Evolutionary conservation across 371 early-diverging fungal species (phyloP).

Genomic region (Apophysomyces sp.): DNA sequence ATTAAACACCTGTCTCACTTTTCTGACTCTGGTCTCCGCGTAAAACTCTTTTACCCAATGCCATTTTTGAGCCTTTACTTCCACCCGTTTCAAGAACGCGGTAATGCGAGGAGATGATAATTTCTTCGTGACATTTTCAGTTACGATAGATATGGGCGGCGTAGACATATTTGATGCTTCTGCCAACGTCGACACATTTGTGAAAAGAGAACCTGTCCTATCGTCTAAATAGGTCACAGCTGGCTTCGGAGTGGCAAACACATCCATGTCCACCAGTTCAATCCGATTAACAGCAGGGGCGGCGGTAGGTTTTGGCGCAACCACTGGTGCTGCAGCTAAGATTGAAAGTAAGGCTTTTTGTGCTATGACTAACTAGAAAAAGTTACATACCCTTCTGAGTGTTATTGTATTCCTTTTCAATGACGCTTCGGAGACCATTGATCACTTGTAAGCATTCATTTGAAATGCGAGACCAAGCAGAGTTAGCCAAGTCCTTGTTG

Average conservation of each 20-base stretch:
- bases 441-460: slow-evolving; percentile 38
- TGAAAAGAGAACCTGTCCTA: slow-evolving; percentile 19
- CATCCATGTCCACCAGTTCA: slow-evolving; percentile 15
- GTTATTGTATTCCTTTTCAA: slow-evolving; percentile 33
- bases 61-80: slow-evolving; percentile 15
- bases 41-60: slow-evolving; percentile 28
- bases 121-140: slow-evolving; percentile 16
- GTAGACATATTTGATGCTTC: not conserved
- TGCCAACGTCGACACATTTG: slow-evolving; percentile 6
- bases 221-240: slow-evolving; percentile 17
- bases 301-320: slow-evolving; percentile 10
- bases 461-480: slow-evolving; percentile 51
- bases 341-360: not conserved
- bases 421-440: slow-evolving; percentile 18
- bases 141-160: slow-evolving; percentile 6
- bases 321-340: slow-evolving; percentile 14
- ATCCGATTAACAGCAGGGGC: slow-evolving; percentile 17
- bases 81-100: slow-evolving; percentile 16
- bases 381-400: slow-evolving; percentile 16
- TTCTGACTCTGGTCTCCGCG: slow-evolving; percentile 29
- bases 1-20: slow-evolving; percentile 34
- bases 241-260: slow-evolving; percentile 16
- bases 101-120: slow-evolving; percentile 5
- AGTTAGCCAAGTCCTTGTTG: slow-evolving; percentile 25
- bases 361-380: not conserved